Conservation (phyloP, 2,329 filamentous ascomycete genomes). For the Aspergillus tubingensis region DNA sequence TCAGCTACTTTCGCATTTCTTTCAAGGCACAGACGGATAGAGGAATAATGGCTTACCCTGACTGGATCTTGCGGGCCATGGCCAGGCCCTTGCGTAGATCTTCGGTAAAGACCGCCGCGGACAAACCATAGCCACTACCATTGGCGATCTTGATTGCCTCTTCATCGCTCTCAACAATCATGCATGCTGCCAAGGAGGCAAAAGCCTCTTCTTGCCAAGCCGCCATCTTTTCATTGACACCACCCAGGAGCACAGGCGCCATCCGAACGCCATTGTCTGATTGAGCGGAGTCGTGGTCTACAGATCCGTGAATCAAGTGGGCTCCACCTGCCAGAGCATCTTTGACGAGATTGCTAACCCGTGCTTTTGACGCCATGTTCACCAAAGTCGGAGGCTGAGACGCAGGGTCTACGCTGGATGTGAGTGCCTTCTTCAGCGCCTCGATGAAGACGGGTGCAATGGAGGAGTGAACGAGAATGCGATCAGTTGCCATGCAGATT, state of each 20-base stretch:
- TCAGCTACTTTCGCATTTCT: neutral
- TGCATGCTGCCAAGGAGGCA: constrained; percentile 69
- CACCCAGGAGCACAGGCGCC: constrained; percentile 66
- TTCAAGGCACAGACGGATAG: constrained; percentile 21
- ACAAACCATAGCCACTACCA: constrained; percentile 74
- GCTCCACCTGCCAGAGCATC: constrained; percentile 34
- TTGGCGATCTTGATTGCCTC: constrained; percentile 74
- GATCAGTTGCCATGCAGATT: constrained; percentile 81
- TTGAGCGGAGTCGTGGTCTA: constrained; percentile 11
- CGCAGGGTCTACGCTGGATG: constrained; percentile 33
- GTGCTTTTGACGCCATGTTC: constrained; percentile 47
- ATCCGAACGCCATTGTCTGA: constrained; percentile 45
- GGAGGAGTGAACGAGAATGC: constrained; percentile 62
- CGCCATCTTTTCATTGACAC: constrained; percentile 68
- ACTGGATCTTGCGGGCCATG: constrained; percentile 63
- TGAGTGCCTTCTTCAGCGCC: constrained; percentile 48
- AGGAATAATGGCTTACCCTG: constrained; percentile 49
- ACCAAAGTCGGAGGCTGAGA: constrained; percentile 46
- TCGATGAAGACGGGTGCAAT: constrained; percentile 56
- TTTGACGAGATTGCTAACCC: constrained; percentile 37
- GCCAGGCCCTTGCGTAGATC: constrained; percentile 61
- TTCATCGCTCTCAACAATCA: constrained; percentile 60
- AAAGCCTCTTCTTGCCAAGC: constrained; percentile 74
- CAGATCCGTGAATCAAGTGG: constrained; percentile 33
- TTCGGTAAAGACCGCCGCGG: constrained; percentile 69